Base-by-base conservation (phyloP, 108 stramenopile genomes). In the Cyclotella sp. region DNA sequence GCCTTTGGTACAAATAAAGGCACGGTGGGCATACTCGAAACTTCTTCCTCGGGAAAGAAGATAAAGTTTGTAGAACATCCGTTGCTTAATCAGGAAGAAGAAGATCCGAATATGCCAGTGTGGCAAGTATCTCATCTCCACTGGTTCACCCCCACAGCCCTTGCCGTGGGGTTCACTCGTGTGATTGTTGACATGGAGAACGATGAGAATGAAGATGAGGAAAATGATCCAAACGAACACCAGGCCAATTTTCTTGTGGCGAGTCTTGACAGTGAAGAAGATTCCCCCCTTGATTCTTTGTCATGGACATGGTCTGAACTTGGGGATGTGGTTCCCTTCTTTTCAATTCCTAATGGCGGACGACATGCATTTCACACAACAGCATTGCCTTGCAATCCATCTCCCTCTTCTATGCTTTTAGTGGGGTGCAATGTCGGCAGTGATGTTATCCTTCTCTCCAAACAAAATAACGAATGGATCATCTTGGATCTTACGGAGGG, bases 291-390 rank as follows among this genome's bases (percentile, higher is more conserved):
- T 0, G 53, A 75, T 74, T 27, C 79, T 43, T 64, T 69, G 21
- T 24, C 77, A 22, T 83, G 72, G 51, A 66, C 77, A 21, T 89
- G 88, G 82, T 34, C 77, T 3, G 82, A 90, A 52, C 45, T 92
- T 41, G 91, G 91, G 27, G 91, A 93, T 72, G 95, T 92, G 2
- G 92, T 92, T 30, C 87, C 95, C 11, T 95, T 93, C 72, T 95
- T 95, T 63, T 78, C 89, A 15, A 88, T 93, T 26, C 91, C 95
- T 21, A 86, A 81, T 77, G 75, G 83, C 61, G 91, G 91, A 26
- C 74, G 87, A 14, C 95, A 95, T 57, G 88, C 77, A 14, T 95
- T 86, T 63, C 89, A 84, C 53, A 91, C 92, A 0, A 26, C 76
- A 9, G 54, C 55, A 18, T n/a, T 82, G 19, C 57, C 81, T 11